phyloP scores from a whole-genome alignment of 805 yeast species.

The Sugiyamaella valdiviana region DNA sequence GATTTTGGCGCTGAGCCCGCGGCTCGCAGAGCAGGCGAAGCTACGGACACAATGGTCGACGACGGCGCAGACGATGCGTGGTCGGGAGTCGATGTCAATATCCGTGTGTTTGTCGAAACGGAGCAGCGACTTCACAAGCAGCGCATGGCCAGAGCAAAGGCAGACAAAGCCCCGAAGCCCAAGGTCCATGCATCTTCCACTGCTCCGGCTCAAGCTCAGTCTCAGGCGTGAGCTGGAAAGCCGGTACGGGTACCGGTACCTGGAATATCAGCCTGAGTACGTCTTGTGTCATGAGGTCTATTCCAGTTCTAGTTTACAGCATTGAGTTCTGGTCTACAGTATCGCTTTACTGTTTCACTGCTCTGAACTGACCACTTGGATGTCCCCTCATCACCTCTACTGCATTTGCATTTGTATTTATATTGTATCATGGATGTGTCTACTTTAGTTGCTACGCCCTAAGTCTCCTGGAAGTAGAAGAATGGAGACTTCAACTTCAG shows the following conservation, averaged over 20 bases:
- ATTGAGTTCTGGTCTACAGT: no score
- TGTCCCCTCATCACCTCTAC: not conserved
- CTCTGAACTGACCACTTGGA: not conserved
- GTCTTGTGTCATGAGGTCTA: not conserved
- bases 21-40: conserved; percentile 25
- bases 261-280: no score
- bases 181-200: not conserved
- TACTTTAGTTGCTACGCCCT: not conserved
- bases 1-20: conserved; percentile 48
- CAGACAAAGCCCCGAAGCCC: not conserved
- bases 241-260: no score
- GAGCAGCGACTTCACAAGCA: conserved; percentile 57
- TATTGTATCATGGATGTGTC: not conserved
- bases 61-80: conserved; percentile 42
- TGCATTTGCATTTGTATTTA: not conserved
- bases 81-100: conserved; percentile 64
- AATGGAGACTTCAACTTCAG: not conserved
- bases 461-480: not conserved
- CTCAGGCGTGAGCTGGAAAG: not conserved
- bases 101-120: conserved; percentile 76
- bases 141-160: conserved; percentile 4
- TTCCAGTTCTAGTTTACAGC: not conserved
- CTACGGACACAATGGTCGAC: conserved; percentile 16
- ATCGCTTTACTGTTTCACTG: no score
- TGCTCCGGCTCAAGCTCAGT: not conserved